phyloP scores from a whole-genome alignment of 192 early-diverging fungal genomes.

The Fimicolochytrium jonesii region DNA sequence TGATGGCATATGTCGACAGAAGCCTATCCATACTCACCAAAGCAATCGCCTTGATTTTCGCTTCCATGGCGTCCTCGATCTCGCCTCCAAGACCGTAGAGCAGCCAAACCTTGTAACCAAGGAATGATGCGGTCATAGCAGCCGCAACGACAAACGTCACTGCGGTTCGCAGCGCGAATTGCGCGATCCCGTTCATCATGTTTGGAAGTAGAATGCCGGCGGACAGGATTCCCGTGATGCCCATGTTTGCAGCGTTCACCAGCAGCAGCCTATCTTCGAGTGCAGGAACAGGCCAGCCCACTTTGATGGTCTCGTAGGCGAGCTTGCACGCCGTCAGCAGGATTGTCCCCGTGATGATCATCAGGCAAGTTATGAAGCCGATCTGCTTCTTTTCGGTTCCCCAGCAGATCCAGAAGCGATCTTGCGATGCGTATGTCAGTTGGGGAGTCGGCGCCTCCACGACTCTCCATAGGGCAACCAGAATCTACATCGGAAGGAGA shows the following conservation, averaged over 20 bases:
- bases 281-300: slow-evolving; percentile 14
- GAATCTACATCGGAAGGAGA: too few relatives aligned
- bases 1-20: too few relatives aligned
- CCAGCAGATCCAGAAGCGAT: slow-evolving; percentile 12
- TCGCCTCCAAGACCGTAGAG: not conserved
- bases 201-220: slow-evolving; percentile 8
- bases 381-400: not conserved
- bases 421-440: not conserved
- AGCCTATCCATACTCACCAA: slow-evolving; percentile 6
- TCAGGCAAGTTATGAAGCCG: slow-evolving; percentile 1
- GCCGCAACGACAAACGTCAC: slow-evolving; percentile 4
- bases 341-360: not conserved
- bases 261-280: slow-evolving; percentile 16
- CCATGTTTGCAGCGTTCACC: slow-evolving; percentile 8
- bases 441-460: slow-evolving; percentile 11
- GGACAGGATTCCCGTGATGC: not conserved
- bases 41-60: not conserved
- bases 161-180: slow-evolving; percentile 12
- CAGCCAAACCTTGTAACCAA: slow-evolving; percentile 11
- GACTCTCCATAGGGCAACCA: not conserved
- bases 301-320: slow-evolving; percentile 1
- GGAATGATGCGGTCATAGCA: not conserved
- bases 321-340: slow-evolving; percentile 1
- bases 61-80: slow-evolving; percentile 1
- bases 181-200: slow-evolving; percentile 11